Base-by-base conservation (phyloP, 192 early-diverging fungal genomes). In the Pilaira anomala region DNA sequence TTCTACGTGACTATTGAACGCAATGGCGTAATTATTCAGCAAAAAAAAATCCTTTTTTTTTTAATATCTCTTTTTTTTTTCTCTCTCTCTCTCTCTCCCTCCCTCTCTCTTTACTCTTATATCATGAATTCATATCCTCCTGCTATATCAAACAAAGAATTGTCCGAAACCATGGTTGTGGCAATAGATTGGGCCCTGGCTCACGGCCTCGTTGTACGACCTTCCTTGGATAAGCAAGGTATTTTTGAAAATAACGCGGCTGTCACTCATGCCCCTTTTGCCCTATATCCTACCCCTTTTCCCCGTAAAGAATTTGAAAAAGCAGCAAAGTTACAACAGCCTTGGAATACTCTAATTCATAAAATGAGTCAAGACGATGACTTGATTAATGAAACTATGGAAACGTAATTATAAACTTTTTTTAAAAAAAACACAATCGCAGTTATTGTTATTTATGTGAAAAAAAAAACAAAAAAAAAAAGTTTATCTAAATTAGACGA, bases 241-340 rank as follows among this genome's bases (percentile, higher is more conserved):
- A 28, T 39, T 8, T 67, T 63, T 24, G 29, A 50, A 42, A 62
- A 63, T 41, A 72, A 73, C 21, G 52, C 78, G 11, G 70, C 82
- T 9, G 79, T 90, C 22, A 85, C 84, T 29, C 93, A 93, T 57
- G 91, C 92, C 0, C 95, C 95, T 7, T 74, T 96, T 39, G 80
- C 94, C 0, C 80, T 98, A 21, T 90, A 88, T 48, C 96, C 96
- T 3, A 86, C 91, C 1, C 87, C 90, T 7, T 93, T 93, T 62
- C 95, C 95, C 7, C 74, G 77, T 28, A 60, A 53, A 18, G 78
- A 78, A 61, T 98, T 89, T 69, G 80, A 90, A 11, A 78, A 84
- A 33, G 96, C 93, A 3, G 63, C 84, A 41, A 52, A 70, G 7
- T 68, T 97, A 18, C 94, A 96, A 72, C 88, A 91, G 0, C 62